Evolutionary conservation across 495 filamentous ascomycete genomes (phyloP).

Genomic region (Bathelium albidoporum): DNA sequence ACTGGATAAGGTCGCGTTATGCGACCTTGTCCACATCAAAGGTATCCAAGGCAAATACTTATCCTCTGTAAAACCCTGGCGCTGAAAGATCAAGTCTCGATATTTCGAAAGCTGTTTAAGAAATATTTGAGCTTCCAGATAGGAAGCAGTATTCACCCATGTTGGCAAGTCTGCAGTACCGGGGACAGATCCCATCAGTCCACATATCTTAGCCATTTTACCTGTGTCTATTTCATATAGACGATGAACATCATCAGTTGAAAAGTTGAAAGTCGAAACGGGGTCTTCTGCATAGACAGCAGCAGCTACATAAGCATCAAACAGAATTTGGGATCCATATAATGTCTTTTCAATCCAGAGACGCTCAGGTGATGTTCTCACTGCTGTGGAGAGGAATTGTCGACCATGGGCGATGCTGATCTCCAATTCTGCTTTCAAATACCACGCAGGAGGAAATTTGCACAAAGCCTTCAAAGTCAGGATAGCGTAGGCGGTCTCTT

Average conservation of each 20-base stretch:
- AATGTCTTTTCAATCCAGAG: too few species aligned
- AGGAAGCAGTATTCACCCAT: not conserved
- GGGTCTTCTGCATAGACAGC: too few species aligned
- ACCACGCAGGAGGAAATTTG: not conserved
- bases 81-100: conserved; percentile 30
- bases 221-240: too few species aligned
- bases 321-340: too few species aligned
- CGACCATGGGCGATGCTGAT: not conserved
- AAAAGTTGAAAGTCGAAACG: too few species aligned
- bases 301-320: too few species aligned
- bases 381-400: too few species aligned
- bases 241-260: too few species aligned
- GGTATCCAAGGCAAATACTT: conserved; percentile 37
- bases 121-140: too few species aligned
- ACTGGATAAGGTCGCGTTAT: too few species aligned
- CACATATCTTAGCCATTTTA: not conserved
- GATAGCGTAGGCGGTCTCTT: not conserved
- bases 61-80: conserved; percentile 19
- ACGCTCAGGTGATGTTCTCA: too few species aligned
- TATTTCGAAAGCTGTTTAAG: conserved; percentile 7
- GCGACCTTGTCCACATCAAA: conserved; percentile 30
- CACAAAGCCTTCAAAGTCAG: not conserved
- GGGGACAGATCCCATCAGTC: not conserved
- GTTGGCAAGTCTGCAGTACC: not conserved
- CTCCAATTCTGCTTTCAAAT: not conserved